phyloP scores from a whole-genome alignment of 2,329 filamentous ascomycete genomes.

The Allantophomopsis lycopodina region DNA sequence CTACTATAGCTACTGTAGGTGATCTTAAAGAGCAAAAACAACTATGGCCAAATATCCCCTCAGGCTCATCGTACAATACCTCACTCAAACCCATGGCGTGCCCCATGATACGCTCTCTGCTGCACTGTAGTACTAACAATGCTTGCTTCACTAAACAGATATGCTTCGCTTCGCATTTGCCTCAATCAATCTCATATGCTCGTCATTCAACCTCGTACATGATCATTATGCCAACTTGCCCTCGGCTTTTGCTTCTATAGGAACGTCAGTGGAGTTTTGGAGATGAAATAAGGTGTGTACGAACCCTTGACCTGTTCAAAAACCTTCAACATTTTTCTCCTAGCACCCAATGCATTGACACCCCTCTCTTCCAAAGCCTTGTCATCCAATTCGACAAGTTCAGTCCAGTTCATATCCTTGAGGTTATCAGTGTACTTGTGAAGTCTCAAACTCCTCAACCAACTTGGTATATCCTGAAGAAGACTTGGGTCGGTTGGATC shows the following conservation, averaged over 20 bases:
- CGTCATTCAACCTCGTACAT: too few relatives aligned
- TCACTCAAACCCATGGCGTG: too few relatives aligned
- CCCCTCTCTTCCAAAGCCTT: conserved; percentile 85
- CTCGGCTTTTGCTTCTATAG: conserved; percentile 55
- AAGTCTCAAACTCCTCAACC: conserved; percentile 84
- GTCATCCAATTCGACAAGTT: conserved; percentile 83
- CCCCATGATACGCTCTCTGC: too few relatives aligned
- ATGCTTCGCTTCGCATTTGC: too few relatives aligned
- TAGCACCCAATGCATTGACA: conserved; percentile 85
- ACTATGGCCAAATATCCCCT: too few relatives aligned
- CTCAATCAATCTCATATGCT: too few relatives aligned
- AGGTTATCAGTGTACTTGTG: conserved; percentile 99
- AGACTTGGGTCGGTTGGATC: conserved; percentile 86
- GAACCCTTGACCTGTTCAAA: conserved; percentile 87
- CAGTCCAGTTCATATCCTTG: conserved; percentile 94
- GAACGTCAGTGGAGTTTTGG: conserved; percentile 14
- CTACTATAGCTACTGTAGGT: too few relatives aligned
- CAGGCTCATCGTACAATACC: too few relatives aligned
- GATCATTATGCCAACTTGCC: conserved; percentile 44
- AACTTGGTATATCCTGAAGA: conserved; percentile 88
- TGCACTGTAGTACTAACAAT: too few relatives aligned
- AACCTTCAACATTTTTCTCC: conserved; percentile 98
- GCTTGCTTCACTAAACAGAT: too few relatives aligned
- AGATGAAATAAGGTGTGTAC: conserved; percentile 7
- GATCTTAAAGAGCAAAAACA: too few relatives aligned